Conservation (phyloP, 2,329 filamentous ascomycete species). For the Fusarium phyllophilum region DNA sequence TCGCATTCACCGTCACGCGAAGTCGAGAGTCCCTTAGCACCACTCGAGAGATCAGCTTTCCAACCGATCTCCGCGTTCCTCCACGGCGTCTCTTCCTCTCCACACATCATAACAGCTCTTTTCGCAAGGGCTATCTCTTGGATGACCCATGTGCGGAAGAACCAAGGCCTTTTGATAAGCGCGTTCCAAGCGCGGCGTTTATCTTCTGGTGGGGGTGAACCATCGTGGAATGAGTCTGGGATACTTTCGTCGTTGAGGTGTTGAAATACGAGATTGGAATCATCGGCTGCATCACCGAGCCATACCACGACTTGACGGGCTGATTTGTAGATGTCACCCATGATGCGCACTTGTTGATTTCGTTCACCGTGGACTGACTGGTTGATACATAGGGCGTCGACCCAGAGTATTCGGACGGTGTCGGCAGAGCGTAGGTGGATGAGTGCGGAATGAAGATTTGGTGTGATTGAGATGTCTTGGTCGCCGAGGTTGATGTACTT, state of each 20-base stretch:
- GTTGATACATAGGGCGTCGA: constrained; percentile 14
- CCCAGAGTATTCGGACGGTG: neutral
- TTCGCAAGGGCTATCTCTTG: constrained; percentile 18
- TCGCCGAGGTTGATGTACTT: neutral
- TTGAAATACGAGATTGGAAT: constrained; percentile 3
- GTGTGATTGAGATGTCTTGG: neutral
- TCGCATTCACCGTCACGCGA: neutral
- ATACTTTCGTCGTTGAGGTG: neutral
- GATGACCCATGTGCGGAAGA: constrained; percentile 24
- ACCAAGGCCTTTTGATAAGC: constrained; percentile 15
- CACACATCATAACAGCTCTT: constrained; percentile 11
- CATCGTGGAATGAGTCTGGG: fast-evolving
- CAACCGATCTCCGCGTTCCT: neutral
- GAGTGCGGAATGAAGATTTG: constrained; percentile 10
- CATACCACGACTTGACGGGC: constrained; percentile 18
- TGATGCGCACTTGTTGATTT: constrained; percentile 25
- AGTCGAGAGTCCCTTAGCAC: neutral
- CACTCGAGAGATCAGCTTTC: constrained; percentile 4
- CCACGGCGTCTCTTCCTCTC: neutral
- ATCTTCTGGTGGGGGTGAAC: fast-evolving
- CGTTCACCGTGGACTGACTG: constrained; percentile 12
- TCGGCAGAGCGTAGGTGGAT: neutral
- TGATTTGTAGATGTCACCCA: constrained; percentile 28
- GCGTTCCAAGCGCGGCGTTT: neutral
- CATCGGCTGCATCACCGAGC: constrained; percentile 4